Evolutionary conservation across 1,139 yeast genomes (phyloP), one percentile per base, ranked within the genome.

Genomic region (Oligophagozyma castellii): DNA sequence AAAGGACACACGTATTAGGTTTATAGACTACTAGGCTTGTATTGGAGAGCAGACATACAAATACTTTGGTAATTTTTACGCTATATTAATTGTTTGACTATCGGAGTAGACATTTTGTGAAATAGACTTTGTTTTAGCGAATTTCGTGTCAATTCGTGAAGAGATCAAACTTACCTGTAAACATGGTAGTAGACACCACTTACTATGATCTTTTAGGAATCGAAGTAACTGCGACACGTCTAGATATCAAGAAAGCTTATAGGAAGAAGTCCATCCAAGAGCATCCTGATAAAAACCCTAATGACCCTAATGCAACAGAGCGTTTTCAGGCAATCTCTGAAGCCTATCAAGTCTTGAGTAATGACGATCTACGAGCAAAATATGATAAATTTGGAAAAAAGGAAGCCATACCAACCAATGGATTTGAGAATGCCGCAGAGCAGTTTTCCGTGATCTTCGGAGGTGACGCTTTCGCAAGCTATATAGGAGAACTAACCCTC

Each of bases 261-360:
- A 65, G 96, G 37, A 76, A 76, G 53, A 75, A 77, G 48, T 95
- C 95, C 5, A 72, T 86, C 35, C 65, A 61, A 35, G 76, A 79
- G 44, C 96, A 86, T 52, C 96, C 96, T 1, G 96, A 86, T 55
- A 86, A 86, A 61, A 83, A 86, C 46, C 94, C 93, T 14, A 72
- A 75, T 38, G 58, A 55, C 35, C 86, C 89, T 5, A 60, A 61
- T 16, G 95, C 95, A 4, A 86, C 86, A 26, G 65, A 58, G 32
- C 57, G 62, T 41, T 69, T 69, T 43, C 74, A 69, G 41, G 66
- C 58, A 15, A 63, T 63, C 13, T 50, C 63, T 12, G 83, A 78
- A 48, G 93, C 92, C 2, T 79, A 78, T 48, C 92, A 78, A 51
- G 93, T 86, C 2, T 60, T 86, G 38, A 72, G 84, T 39, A 92